Percentiles rank a stretch among this genome's conserved stretches.
Evolutionary conservation across 1,139 yeast genomes (phyloP).

Genomic region (Zhuliangozyma parablackwelliae): DNA sequence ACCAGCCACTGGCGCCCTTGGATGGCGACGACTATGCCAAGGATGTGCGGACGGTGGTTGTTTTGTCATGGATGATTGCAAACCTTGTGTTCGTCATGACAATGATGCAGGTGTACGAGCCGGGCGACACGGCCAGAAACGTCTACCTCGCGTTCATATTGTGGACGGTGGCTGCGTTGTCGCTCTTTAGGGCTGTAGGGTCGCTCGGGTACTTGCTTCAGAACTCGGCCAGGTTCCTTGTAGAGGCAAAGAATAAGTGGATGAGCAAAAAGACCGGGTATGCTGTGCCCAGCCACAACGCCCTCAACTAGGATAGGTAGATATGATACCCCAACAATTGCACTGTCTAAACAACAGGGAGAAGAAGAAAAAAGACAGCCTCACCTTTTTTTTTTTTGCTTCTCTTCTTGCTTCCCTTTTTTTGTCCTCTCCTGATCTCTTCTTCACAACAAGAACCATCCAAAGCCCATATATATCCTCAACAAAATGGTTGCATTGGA

Average conservation of each 20-base stretch:
- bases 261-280: constrained; percentile 36
- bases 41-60: constrained; percentile 90
- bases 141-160: constrained; percentile 76
- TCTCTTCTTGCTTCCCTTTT: no score
- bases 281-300: constrained; percentile 29
- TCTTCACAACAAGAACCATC: no score
- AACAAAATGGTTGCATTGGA: constrained; percentile 41
- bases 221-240: constrained; percentile 34
- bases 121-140: constrained; percentile 56
- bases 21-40: constrained; percentile 88
- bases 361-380: no score
- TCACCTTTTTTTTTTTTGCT: no score
- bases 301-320: constrained; percentile 20
- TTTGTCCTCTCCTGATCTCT: no score
- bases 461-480: no score
- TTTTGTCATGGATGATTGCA: constrained; percentile 82
- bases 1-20: constrained; percentile 31
- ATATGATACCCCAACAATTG: no score
- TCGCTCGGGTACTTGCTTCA: constrained; percentile 61
- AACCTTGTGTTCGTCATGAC: constrained; percentile 80
- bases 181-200: constrained; percentile 76
- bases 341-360: no score
- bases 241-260: constrained; percentile 43
- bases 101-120: constrained; percentile 73
- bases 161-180: constrained; percentile 86